Conservation (phyloP, 108 stramenopile species). For the Cafeteria roenbergensis region DNA sequence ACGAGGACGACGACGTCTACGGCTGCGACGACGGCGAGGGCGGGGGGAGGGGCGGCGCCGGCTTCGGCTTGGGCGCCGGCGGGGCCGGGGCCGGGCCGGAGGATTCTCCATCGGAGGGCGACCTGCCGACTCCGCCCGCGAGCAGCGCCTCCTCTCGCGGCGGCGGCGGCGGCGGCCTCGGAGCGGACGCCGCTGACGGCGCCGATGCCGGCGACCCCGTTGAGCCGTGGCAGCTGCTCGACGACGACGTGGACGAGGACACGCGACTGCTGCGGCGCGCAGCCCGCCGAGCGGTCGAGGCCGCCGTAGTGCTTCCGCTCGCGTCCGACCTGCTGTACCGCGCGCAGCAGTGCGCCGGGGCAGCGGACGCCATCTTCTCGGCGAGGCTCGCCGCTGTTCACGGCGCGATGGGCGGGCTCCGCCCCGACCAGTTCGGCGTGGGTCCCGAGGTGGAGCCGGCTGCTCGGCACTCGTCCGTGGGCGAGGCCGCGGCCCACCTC, state of each 20-base stretch:
- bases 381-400: neutral
- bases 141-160: too few relatives aligned
- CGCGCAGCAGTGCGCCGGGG: neutral
- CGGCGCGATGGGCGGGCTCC: neutral
- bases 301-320: neutral
- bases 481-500: neutral
- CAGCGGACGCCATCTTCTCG: neutral
- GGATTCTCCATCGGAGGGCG: too few relatives aligned
- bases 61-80: too few relatives aligned
- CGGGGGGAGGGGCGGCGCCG: too few relatives aligned
- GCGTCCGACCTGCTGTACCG: neutral
- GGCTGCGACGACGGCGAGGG: too few relatives aligned
- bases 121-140: too few relatives aligned
- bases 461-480: neutral
- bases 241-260: neutral
- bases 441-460: neutral
- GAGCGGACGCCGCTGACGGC: neutral
- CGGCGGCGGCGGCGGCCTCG: too few relatives aligned
- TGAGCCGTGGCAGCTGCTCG: neutral
- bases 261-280: neutral
- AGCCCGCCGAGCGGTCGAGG: neutral
- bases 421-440: neutral
- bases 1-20: too few relatives aligned
- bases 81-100: too few relatives aligned
- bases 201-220: neutral